These are phyloP conservation scores for Boechera stricta DNA, from an alignment of 345 rosid genomes.

Conservation along the genomic window DNA sequence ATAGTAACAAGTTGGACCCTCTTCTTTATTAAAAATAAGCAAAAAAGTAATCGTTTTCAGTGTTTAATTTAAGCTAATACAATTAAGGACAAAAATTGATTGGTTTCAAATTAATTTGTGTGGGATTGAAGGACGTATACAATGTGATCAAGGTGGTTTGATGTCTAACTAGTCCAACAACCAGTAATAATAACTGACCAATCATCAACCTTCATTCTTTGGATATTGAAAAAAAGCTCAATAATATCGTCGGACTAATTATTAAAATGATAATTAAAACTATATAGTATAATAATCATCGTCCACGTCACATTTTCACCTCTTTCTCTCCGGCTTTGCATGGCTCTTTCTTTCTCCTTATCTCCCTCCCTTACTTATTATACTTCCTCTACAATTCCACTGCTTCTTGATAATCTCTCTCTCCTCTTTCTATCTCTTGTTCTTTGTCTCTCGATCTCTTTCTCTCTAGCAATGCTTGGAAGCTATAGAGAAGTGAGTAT, in stretches of 20 bases:
- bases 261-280: conserved; percentile 3
- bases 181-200: conserved; percentile 35
- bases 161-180: conserved; percentile 39
- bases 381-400: conserved; percentile 27
- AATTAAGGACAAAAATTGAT: not conserved
- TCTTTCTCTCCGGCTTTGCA: conserved; percentile 58
- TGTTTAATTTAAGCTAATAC: not conserved
- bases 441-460: not conserved
- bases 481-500: conserved; percentile 54
- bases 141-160: conserved; percentile 35
- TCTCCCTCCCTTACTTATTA: conserved; percentile 40
- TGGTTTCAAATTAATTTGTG: conserved; percentile 12
- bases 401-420: not conserved
- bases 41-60: not conserved
- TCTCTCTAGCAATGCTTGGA: conserved; percentile 47
- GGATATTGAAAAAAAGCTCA: not conserved
- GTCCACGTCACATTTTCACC: conserved; percentile 51
- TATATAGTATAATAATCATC: conserved; percentile 34
- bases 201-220: conserved; percentile 33
- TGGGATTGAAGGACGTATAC: conserved; percentile 35
- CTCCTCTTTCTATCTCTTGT: not conserved
- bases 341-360: conserved; percentile 50
- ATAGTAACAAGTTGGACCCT: conserved; percentile 25
- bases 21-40: conserved; percentile 7
- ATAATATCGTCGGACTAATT: conserved; percentile 22